Conservation (phyloP, 1,284 basidiomycete genomes). For the Puccinia triticina region DNA sequence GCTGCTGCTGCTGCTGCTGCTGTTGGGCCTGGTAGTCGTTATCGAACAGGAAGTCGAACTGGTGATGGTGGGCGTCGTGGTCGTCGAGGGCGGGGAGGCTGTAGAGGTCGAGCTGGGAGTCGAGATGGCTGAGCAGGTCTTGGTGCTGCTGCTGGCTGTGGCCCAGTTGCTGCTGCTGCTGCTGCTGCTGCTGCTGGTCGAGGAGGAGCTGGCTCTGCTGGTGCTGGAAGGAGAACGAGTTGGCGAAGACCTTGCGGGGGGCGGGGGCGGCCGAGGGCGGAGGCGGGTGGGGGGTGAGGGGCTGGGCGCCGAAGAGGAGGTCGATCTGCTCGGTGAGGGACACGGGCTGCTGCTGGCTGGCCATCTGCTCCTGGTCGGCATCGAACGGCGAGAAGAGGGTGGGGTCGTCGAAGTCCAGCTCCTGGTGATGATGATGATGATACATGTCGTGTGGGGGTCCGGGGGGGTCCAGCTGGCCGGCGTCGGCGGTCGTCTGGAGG, state of each 20-base stretch:
- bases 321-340: conserved; percentile 15
- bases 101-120: conserved; percentile 11
- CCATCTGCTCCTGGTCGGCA: not conserved
- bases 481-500: not conserved
- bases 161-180: not conserved
- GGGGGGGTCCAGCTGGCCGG: not conserved
- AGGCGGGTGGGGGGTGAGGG: conserved; percentile 1
- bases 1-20: not conserved
- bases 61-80: conserved; percentile 6
- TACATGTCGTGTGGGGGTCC: not conserved
- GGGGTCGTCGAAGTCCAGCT: conserved; percentile 27
- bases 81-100: not conserved
- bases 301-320: conserved; percentile 24
- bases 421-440: conserved; percentile 4
- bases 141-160: not conserved
- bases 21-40: not conserved
- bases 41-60: conserved; percentile 23
- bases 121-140: not conserved
- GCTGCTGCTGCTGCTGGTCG: not conserved
- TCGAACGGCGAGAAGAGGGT: conserved; percentile 31
- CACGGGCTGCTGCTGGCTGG: not conserved
- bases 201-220: not conserved
- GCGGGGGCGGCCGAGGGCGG: not conserved
- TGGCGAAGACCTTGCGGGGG: conserved; percentile 11
- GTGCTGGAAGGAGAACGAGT: conserved; percentile 20